Evolutionary conservation across 371 early-diverging fungal genomes (phyloP).

Genomic region (Mortierella sp.): DNA sequence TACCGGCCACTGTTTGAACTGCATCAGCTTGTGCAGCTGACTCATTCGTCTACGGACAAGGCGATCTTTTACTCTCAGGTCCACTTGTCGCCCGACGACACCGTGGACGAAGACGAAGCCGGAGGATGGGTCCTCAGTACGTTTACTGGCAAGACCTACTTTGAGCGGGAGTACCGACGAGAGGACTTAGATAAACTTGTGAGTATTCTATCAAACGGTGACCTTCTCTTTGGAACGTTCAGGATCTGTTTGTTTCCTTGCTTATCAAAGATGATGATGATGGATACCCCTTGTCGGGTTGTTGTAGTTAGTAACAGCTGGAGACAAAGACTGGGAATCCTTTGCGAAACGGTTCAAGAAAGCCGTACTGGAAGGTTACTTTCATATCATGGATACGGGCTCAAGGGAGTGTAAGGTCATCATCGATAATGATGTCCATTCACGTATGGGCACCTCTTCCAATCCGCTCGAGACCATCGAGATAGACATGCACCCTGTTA

Average conservation of each 20-base stretch:
- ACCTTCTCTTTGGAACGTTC: too few species aligned
- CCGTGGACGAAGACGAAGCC: constrained; percentile 37
- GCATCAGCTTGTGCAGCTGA: constrained; percentile 43
- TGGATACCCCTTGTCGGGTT: too few species aligned
- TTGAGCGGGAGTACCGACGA: constrained; percentile 44
- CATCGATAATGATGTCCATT: constrained; percentile 44
- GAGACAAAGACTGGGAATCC: constrained; percentile 41
- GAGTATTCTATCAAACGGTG: neutral
- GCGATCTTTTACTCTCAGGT: constrained; percentile 45
- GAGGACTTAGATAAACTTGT: constrained; percentile 48
- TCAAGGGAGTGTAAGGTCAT: constrained; percentile 40
- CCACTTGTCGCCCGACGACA: constrained; percentile 24
- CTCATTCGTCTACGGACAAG: constrained; percentile 41
- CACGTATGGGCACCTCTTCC: constrained; percentile 9
- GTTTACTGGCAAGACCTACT: constrained; percentile 46
- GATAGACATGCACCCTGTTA: constrained; percentile 43
- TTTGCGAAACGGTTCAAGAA: constrained; percentile 44
- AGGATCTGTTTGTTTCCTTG: too few species aligned
- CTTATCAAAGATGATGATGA: too few species aligned
- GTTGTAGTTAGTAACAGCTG: constrained; percentile 31
- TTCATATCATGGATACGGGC: constrained; percentile 30
- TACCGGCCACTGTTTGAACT: constrained; percentile 38
- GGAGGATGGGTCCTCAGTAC: constrained; percentile 50
- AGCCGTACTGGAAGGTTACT: constrained; percentile 30
- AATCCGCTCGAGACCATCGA: constrained; percentile 25